A percentile compares a stretch with the other conserved stretches of the same genome.
Evolutionary conservation across 768 basidiomycete genomes (phyloP).

Genomic region (Tephrocybe rancida): DNA sequence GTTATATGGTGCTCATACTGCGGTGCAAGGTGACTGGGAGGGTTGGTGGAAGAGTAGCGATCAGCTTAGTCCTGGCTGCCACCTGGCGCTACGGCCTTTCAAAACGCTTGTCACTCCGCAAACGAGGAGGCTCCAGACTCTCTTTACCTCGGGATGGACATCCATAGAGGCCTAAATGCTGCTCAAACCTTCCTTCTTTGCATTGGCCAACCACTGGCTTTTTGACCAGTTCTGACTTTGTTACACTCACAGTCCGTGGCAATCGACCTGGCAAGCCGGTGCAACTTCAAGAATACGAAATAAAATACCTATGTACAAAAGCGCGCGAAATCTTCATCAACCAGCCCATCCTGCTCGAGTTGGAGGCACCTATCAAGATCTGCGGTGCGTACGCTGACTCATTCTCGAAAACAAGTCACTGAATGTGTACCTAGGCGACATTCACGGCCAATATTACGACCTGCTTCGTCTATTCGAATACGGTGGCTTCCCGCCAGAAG

Average conservation of each 20-base stretch:
- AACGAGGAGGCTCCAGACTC: not conserved
- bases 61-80: slow-evolving; percentile 12
- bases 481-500: slow-evolving; percentile 99
- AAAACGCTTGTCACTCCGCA: not conserved
- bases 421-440: slow-evolving; percentile 69
- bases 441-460: slow-evolving; percentile 99
- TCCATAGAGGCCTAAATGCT: not conserved
- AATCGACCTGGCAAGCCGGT: slow-evolving; percentile 99
- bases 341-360: slow-evolving; percentile 95
- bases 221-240: slow-evolving; percentile 15
- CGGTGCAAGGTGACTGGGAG: not conserved
- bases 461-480: slow-evolving; percentile 97
- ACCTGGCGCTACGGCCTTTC: slow-evolving; percentile 10
- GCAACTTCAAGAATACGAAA: slow-evolving; percentile 97
- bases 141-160: not conserved
- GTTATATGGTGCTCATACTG: not conserved
- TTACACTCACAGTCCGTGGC: slow-evolving; percentile 75
- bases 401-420: slow-evolving; percentile 17
- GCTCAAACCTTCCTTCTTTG: slow-evolving; percentile 1
- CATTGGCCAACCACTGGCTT: slow-evolving; percentile 2
- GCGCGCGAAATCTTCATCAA: slow-evolving; percentile 99
- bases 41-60: not conserved
- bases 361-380: slow-evolving; percentile 99
- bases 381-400: slow-evolving; percentile 69
- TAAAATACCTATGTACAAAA: slow-evolving; percentile 98